A percentile compares a stretch with the other conserved stretches of the same genome.
phyloP scores from a whole-genome alignment of 1,284 basidiomycete genomes.

The Leccinum pallidistipes region DNA sequence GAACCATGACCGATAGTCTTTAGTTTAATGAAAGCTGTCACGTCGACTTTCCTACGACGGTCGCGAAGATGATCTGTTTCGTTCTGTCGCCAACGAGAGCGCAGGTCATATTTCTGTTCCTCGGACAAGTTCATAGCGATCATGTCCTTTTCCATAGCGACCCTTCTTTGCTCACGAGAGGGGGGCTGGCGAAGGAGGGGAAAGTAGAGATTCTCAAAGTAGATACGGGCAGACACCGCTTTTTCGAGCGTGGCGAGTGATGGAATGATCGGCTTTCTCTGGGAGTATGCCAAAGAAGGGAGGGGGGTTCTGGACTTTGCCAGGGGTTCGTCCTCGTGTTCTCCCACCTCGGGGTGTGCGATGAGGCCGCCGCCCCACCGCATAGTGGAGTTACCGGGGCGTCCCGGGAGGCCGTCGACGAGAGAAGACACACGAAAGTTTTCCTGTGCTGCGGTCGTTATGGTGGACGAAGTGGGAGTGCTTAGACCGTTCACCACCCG shows the following conservation, averaged over 20 bases:
- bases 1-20: conserved; percentile 95
- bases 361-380: conserved; percentile 59
- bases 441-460: conserved; percentile 70
- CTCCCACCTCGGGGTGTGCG: conserved; percentile 61
- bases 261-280: conserved; percentile 65
- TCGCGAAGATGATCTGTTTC: conserved; percentile 91
- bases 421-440: conserved; percentile 51
- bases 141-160: conserved; percentile 89
- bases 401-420: conserved; percentile 54
- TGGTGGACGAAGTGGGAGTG: conserved; percentile 52
- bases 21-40: conserved; percentile 84
- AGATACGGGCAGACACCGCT: conserved; percentile 89
- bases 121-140: conserved; percentile 69
- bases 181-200: conserved; percentile 83
- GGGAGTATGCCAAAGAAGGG: conserved; percentile 24
- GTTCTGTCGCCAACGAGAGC: conserved; percentile 80
- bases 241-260: conserved; percentile 91
- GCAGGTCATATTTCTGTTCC: conserved; percentile 68
- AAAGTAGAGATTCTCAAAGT: conserved; percentile 96
- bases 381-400: conserved; percentile 59
- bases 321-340: conserved; percentile 52
- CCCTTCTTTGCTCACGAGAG: conserved; percentile 80
- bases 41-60: conserved; percentile 78
- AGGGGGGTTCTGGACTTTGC: conserved; percentile 10
- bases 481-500: conserved; percentile 85